phyloP scores from a whole-genome alignment of 2,329 filamentous ascomycete species.

The Dactylellina leptospora region DNA sequence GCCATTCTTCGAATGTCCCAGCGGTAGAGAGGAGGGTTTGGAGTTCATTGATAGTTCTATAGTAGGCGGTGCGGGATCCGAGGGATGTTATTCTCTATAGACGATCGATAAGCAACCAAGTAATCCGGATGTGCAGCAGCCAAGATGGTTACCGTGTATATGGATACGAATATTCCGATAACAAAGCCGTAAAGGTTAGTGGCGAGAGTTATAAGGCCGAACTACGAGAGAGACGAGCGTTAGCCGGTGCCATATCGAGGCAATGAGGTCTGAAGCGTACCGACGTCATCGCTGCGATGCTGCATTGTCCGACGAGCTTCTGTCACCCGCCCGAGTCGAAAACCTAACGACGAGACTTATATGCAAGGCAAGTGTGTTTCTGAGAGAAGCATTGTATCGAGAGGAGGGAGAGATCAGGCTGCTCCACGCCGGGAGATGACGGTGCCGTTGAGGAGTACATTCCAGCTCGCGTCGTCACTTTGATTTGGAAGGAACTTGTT shows the following conservation, averaged over 20 bases:
- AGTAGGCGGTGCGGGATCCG: too few relatives aligned
- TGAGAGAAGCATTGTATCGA: too few relatives aligned
- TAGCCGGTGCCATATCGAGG: not conserved
- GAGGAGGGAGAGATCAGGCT: not conserved
- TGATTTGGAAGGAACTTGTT: conserved; percentile 16
- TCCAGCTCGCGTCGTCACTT: conserved; percentile 34
- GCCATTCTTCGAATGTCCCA: conserved; percentile 82
- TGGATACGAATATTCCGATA: conserved; percentile 18
- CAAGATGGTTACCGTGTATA: conserved; percentile 18
- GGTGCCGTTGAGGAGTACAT: conserved; percentile 14
- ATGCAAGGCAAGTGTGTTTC: too few relatives aligned
- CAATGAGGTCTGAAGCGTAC: conserved; percentile 6
- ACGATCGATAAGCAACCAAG: not conserved
- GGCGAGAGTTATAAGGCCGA: conserved; percentile 13
- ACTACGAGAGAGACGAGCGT: not conserved
- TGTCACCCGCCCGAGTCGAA: not conserved
- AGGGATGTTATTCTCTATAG: conserved; percentile 31
- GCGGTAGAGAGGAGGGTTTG: conserved; percentile 67
- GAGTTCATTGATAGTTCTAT: conserved; percentile 19
- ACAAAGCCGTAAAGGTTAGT: conserved; percentile 30
- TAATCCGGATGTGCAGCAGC: not conserved
- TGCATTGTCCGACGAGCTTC: conserved; percentile 17
- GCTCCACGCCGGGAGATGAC: not conserved
- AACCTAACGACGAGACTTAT: too few relatives aligned
- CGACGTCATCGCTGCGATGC: conserved; percentile 38